These are phyloP conservation scores for Eimeria acervulina DNA, from an alignment of 169 alveolate genomes.

Conservation along the genomic window DNA sequence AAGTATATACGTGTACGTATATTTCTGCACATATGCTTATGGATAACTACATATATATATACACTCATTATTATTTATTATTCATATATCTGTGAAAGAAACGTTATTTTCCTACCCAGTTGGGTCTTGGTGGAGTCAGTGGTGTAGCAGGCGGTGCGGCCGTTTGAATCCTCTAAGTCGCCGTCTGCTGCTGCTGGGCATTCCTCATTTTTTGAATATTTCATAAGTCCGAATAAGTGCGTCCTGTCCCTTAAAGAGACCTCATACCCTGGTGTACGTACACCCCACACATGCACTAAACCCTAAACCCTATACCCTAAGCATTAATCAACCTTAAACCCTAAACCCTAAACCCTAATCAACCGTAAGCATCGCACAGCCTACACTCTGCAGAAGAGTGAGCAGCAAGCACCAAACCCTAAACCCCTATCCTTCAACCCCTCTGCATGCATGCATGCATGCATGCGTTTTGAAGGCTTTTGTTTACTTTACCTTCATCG, in stretches of 20 bases:
- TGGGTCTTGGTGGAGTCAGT: constrained; percentile 86
- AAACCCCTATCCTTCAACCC: no score
- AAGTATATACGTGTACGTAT: no score
- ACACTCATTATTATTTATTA: no score
- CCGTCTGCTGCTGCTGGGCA: constrained; percentile 84
- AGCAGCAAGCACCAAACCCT: no score
- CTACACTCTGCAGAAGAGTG: no score
- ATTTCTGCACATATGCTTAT: no score
- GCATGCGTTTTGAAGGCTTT: no score
- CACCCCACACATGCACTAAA: background rate
- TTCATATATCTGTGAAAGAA: no score
- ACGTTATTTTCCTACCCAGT: constrained; percentile 69
- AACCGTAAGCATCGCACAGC: no score
- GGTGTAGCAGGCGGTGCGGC: constrained; percentile 85
- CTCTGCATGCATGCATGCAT: no score
- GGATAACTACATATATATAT: background rate
- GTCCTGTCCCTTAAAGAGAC: constrained; percentile 51
- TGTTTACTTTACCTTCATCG: constrained; percentile 84
- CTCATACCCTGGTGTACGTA: constrained; percentile 80
- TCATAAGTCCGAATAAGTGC: constrained; percentile 83
- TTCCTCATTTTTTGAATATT: constrained; percentile 60
- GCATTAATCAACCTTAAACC: background rate
- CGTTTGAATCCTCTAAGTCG: constrained; percentile 84
- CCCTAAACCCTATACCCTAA: constrained; percentile 20
- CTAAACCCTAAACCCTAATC: background rate